Evolutionary conservation across 306 rosid species (phyloP).

Genomic region (Ceratonia siliqua): DNA sequence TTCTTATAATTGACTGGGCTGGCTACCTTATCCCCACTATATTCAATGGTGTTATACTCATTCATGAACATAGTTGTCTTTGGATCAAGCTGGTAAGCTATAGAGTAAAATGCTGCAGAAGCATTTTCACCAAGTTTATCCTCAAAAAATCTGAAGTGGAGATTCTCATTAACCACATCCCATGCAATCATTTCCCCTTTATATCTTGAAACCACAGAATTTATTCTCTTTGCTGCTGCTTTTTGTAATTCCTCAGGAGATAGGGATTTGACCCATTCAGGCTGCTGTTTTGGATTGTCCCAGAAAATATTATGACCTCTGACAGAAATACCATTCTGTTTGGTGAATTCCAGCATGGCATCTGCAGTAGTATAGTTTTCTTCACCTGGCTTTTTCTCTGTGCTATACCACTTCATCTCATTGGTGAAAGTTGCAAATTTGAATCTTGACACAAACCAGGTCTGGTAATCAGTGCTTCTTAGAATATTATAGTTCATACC

Average conservation of each 20-base stretch:
- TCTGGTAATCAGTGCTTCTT: constrained; percentile 51
- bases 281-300: constrained; percentile 50
- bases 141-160: constrained; percentile 69
- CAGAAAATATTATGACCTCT: constrained; percentile 79
- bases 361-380: constrained; percentile 72
- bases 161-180: constrained; percentile 82
- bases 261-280: constrained; percentile 61
- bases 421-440: constrained; percentile 68
- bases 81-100: constrained; percentile 63
- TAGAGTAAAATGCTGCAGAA: constrained; percentile 46
- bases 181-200: constrained; percentile 68
- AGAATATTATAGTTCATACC: constrained; percentile 61
- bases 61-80: constrained; percentile 59
- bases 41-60: constrained; percentile 68
- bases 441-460: constrained; percentile 67
- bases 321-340: constrained; percentile 49
- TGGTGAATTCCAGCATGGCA: constrained; percentile 59
- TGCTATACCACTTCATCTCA: constrained; percentile 84
- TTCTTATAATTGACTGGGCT: constrained; percentile 44
- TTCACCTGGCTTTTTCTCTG: constrained; percentile 50
- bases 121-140: constrained; percentile 56
- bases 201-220: constrained; percentile 69
- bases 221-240: constrained; percentile 53
- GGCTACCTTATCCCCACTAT: constrained; percentile 36
- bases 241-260: constrained; percentile 42